Base-by-base conservation (phyloP, 163 green algal genomes). In the Volvox carteri region DNA sequence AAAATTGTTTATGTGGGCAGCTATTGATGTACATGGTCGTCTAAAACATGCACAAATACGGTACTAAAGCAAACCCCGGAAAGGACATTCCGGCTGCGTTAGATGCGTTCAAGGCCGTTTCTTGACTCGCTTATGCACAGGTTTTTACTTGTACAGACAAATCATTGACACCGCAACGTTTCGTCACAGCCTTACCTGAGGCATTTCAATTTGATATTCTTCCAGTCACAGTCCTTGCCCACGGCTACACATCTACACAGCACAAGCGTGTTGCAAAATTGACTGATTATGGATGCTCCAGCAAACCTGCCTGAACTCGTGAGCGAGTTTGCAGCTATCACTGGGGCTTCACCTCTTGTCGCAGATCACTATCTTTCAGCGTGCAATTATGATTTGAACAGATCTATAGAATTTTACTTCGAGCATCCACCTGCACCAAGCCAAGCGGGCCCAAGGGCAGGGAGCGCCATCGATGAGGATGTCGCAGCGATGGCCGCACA, bases 331-430 rank as follows among this genome's bases (percentile, higher is more conserved):
- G 89, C 68, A 30, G 74, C 23, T 5, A 90, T 94, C 48, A 93
- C 90, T 1, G 88, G 86, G 5, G 76, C 86, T 9, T 68, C 91
- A 42, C 54, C 65, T 1, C 72, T 85, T 2, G 87, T 93, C 7
- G 91, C 91, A 0, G 81, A 93, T 33, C 90, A 95, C 41, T 92
- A 94, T 23, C 65, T 96, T 1, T 85, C 89, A 35, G 90, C 91
- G 16, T 87, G 90, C 11, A 91, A 88, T 18, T 92, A 90, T 68
- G 88, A 94, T 67, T 35, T 95, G 12, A 88, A 95, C 42, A 78
- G 86, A 28, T 80, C 91, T 2, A 16, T 87, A 2, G 65, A 85
- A 30, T 77, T 83, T 42, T 77, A 58, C 42, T 87, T 93, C 42
- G 90, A 92, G 5, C 86, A 92, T 48, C 86, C 86, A 9, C 90